Evolutionary conservation across 768 basidiomycete species (phyloP), one percentile per base, ranked within the genome.

Genomic region (Podaxis pistillaris): DNA sequence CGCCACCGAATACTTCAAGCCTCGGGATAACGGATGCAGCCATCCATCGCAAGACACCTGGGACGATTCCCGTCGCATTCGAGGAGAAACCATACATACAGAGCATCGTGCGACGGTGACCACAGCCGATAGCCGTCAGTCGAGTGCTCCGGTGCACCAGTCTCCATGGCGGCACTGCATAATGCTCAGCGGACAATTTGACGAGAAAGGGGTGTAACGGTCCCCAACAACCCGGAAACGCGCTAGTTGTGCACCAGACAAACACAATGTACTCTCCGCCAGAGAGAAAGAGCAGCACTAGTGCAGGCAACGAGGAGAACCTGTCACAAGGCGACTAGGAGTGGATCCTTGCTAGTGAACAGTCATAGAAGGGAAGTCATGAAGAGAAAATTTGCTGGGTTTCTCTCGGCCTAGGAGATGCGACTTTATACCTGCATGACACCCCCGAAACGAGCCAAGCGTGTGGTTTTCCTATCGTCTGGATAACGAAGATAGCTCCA

Each of bases 1-100:
- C 30, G 33, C 52, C 30, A 47, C 30, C 55, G 53, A 40, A 61
- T 22, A 24, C 30, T 55, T 56, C 53, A 62, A 47, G n/a, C 52
- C 28, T 36, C 22, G 12, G 53, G 52, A 47, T 62, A 62, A 55
- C 60, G 60, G 53, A 54, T 46, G 60, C 53, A 62, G 60, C 60
- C 60, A 62, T 62, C 60, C 60, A 62, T 62, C 60, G 60, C 60
- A 62, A 62, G 60, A 62, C n/a, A 22, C 60, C 52, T 30, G 60
- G 53, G 17, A 54, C 30, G 60, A 47, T 15, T 46, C 60, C 40
- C 40, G 58, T 46, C 60, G 60, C 28, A 62, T 30, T 62, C 60
- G 60, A 62, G 19, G 53, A 54, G 41, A 5, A 46, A 47, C 53
- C 60, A 62, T 41, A 38, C 38, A 36, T 44, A 47, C 52, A 37